phyloP scores from a whole-genome alignment of 2,329 filamentous ascomycete genomes.

The Lasiodiplodia citricola region DNA sequence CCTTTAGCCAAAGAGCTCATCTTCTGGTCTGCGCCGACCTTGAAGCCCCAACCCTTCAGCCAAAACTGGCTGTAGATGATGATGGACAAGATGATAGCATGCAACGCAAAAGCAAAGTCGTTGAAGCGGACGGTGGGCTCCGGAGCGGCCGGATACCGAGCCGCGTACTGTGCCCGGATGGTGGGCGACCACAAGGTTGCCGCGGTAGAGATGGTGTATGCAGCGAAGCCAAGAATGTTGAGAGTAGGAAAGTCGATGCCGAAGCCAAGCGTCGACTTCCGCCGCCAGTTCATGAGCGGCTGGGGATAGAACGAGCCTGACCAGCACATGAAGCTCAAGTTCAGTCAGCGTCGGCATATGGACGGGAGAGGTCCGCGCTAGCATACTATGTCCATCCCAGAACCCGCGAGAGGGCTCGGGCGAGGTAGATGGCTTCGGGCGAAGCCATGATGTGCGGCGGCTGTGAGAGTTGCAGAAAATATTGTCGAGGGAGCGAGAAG shows the following conservation, averaged over 20 bases:
- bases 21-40: constrained; percentile 59
- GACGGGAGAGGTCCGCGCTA: not conserved
- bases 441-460: constrained; percentile 29
- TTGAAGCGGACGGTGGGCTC: constrained; percentile 87
- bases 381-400: constrained; percentile 42
- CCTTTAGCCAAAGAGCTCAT: constrained; percentile 68
- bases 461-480: not conserved
- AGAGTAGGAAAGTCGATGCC: constrained; percentile 86
- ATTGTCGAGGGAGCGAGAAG: not conserved
- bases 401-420: constrained; percentile 40
- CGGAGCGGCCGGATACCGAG: constrained; percentile 72
- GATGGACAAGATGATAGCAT: constrained; percentile 75
- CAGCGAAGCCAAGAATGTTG: constrained; percentile 73
- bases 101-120: constrained; percentile 85
- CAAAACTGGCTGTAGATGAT: constrained; percentile 81
- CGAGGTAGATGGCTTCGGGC: constrained; percentile 37
- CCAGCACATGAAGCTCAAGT: constrained; percentile 39
- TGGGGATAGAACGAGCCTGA: constrained; percentile 93
- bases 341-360: not conserved
- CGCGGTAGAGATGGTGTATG: constrained; percentile 76
- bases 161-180: constrained; percentile 82
- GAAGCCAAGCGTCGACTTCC: constrained; percentile 79
- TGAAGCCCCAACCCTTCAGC: constrained; percentile 76
- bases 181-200: constrained; percentile 79
- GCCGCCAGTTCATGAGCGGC: constrained; percentile 76